A percentile compares a stretch with the other conserved stretches of the same genome.
Evolutionary conservation across 192 early-diverging fungal genomes (phyloP).

Genomic region (Chytriomyces sp.): DNA sequence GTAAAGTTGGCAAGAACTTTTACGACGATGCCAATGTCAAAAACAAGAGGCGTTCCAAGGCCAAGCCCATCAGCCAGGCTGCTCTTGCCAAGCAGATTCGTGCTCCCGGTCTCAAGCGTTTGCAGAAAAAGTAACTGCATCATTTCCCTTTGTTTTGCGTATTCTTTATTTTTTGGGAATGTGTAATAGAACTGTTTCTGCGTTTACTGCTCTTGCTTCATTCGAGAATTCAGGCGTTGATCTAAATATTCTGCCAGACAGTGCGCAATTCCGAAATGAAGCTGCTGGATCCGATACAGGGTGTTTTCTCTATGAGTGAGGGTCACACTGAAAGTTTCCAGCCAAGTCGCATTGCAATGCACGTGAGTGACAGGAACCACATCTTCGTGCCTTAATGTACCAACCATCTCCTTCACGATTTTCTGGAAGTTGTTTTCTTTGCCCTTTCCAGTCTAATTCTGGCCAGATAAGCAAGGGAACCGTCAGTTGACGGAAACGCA

Average conservation of each 20-base stretch:
- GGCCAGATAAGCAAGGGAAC: not conserved
- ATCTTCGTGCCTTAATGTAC: slow-evolving; percentile 49
- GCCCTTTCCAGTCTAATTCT: slow-evolving; percentile 24
- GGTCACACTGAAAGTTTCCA: slow-evolving; percentile 56
- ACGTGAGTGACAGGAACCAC: slow-evolving; percentile 42
- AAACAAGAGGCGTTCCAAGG: slow-evolving; percentile 85
- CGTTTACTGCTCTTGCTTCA: slow-evolving; percentile 27
- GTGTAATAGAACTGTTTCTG: not conserved
- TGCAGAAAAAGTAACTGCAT: slow-evolving; percentile 20
- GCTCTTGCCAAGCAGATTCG: slow-evolving; percentile 27
- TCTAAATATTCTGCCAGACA: slow-evolving; percentile 42
- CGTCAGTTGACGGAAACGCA: not conserved
- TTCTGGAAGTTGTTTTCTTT: slow-evolving; percentile 40
- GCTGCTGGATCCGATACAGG: slow-evolving; percentile 51
- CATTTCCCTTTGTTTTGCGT: not conserved
- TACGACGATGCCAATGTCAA: slow-evolving; percentile 95
- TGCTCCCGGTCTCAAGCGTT: slow-evolving; percentile 25
- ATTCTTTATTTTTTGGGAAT: not conserved
- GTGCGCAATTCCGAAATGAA: slow-evolving; percentile 51
- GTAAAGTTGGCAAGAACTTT: slow-evolving; percentile 86
- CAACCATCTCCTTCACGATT: slow-evolving; percentile 42
- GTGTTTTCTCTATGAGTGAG: slow-evolving; percentile 56
- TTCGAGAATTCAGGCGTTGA: slow-evolving; percentile 19
- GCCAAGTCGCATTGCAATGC: slow-evolving; percentile 45
- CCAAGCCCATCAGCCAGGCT: slow-evolving; percentile 26